Evolutionary conservation across 116 monocot genomes (phyloP), one percentile per base, ranked within the genome.

Genomic region (Papilionanthe hybrid): DNA sequence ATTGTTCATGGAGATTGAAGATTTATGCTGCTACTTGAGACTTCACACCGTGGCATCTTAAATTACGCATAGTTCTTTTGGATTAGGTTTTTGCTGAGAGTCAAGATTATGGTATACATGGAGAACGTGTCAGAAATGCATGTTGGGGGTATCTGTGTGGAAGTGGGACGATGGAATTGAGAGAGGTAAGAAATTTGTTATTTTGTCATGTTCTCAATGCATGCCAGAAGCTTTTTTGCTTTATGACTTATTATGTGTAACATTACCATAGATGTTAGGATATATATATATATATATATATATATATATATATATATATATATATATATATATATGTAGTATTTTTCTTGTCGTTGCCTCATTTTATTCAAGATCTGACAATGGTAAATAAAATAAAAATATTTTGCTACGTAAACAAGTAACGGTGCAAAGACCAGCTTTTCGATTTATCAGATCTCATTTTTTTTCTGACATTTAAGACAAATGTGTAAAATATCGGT

Each of bases 131-230:
- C 44, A 86, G 93, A 88, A 95, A 87, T 86, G 99, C 99, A 73
- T 99, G 99, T 82, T 99, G 99, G 99, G 95, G 99, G 22, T 99
- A 99, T 81, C 88, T 99, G 80, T 99, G 99, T 84, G 95, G 93
- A 85, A 89, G 99, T 88, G 99, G 88, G n/a, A 84, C 92, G 41
- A 87, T 85, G 79, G 99, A 99, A 79, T 87, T 99, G 72, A 90
- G 91, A 87, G 95, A 99, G 90, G 99, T 93, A 82, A 82, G 73
- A 8, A 43, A 72, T 72, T 37, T 37, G 37, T 17, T 69, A 13
- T 32, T 69, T 37, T 69, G 5, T 30, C 7, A 47, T 81, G 41
- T 56, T 30, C 42, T 56, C 49, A 69, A 69, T 69, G 37, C 69
- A 69, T 69, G 28, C 11, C 28, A 67, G 27, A 67, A 27, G 67